phyloP scores from a whole-genome alignment of 352 stramenopile species.

The Halophytophthora batemanensis region DNA sequence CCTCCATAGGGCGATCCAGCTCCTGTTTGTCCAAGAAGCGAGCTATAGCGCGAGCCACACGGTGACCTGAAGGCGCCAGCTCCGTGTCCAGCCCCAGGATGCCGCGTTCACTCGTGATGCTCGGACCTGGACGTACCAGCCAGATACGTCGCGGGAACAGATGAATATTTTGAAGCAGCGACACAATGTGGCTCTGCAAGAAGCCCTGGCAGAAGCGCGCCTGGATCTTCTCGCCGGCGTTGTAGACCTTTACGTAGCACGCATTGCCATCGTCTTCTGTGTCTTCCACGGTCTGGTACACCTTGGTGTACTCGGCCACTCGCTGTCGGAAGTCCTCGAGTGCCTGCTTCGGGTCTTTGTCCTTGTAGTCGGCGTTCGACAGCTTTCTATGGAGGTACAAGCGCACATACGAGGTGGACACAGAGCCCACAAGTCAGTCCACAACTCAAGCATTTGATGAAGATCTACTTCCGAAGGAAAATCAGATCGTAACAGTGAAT shows the following conservation, averaged over 20 bases:
- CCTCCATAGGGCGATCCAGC: conserved; percentile 66
- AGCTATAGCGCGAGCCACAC: conserved; percentile 76
- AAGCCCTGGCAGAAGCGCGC: conserved; percentile 85
- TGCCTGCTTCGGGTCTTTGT: conserved; percentile 78
- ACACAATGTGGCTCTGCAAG: conserved; percentile 85
- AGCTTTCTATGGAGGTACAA: conserved; percentile 45
- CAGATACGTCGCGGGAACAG: conserved; percentile 87
- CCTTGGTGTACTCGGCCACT: conserved; percentile 91
- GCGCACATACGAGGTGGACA: conserved; percentile 10
- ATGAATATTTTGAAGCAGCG: conserved; percentile 91
- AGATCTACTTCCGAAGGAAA: no score
- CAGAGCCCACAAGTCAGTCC: conserved; percentile 16
- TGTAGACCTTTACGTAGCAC: conserved; percentile 93
- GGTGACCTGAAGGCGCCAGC: conserved; percentile 74
- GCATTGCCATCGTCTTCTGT: conserved; percentile 67
- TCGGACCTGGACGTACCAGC: conserved; percentile 86
- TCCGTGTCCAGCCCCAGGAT: conserved; percentile 84
- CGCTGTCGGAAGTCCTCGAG: conserved; percentile 87
- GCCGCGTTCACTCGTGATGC: conserved; percentile 66
- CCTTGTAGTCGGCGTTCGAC: conserved; percentile 89
- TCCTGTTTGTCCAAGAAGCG: conserved; percentile 83
- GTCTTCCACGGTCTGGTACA: conserved; percentile 92
- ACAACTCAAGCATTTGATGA: no score
- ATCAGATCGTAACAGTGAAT: no score
- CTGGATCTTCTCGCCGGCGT: conserved; percentile 91